A percentile compares a stretch with the other conserved stretches of the same genome.
Evolutionary conservation across 768 basidiomycete species (phyloP).

Genomic region (Panaeolus cyanescens): DNA sequence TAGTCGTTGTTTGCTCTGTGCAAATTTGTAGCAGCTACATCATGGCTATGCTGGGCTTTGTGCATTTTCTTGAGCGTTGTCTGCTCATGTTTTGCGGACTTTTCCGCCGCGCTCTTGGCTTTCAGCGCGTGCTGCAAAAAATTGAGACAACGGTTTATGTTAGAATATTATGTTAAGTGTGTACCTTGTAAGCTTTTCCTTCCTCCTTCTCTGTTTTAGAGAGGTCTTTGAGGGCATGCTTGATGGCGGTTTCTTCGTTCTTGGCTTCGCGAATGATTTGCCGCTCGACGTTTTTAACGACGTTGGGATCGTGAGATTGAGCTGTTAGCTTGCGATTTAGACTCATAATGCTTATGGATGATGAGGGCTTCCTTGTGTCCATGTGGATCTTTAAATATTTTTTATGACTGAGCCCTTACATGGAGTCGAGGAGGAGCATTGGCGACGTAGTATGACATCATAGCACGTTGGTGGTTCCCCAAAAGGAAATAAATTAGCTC

Average conservation of each 20-base stretch:
- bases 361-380: too few species aligned
- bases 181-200: constrained; percentile 54
- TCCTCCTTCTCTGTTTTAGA: constrained; percentile 53
- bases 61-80: constrained; percentile 50
- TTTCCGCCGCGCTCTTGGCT: constrained; percentile 28
- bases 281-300: constrained; percentile 42
- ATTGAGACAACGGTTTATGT: neutral
- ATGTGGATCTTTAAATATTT: too few species aligned
- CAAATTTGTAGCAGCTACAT: constrained; percentile 44
- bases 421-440: too few species aligned
- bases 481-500: too few species aligned
- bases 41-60: constrained; percentile 54
- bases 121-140: constrained; percentile 13
- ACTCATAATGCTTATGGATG: neutral
- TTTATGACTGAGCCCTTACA: neutral
- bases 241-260: constrained; percentile 49
- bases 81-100: constrained; percentile 52
- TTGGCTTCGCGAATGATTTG: constrained; percentile 50
- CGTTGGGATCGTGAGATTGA: constrained; percentile 26
- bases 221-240: constrained; percentile 57
- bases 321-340: constrained; percentile 5
- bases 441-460: too few species aligned
- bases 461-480: too few species aligned
- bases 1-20: constrained; percentile 44
- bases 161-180: neutral